phyloP scores from a whole-genome alignment of 75 land plant genomes.

The Pinus tabuliformis region DNA sequence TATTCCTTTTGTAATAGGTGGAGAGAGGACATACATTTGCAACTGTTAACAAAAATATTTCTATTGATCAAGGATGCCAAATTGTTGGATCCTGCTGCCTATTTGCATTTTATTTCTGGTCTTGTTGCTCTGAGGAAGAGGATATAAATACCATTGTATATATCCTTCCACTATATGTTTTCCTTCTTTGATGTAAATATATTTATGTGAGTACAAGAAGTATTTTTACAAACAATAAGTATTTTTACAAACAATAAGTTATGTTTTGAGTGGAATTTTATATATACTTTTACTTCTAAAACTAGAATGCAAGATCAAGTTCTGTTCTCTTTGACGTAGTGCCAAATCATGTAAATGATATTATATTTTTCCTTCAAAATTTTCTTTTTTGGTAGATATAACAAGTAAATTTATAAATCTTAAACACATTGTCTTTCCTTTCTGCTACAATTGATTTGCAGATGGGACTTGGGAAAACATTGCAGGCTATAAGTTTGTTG shows the following conservation, averaged over 20 bases:
- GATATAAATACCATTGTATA: too few relatives aligned
- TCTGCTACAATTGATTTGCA: constrained; percentile 15
- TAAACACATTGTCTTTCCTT: neutral
- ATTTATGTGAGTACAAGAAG: too few relatives aligned
- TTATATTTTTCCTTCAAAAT: neutral
- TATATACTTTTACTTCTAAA: neutral
- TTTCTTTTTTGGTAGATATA: neutral
- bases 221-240: neutral
- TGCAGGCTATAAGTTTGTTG: constrained; percentile 78
- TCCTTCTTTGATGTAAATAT: too few relatives aligned
- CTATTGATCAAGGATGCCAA: too few relatives aligned
- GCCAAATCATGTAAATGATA: neutral
- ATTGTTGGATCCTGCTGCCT: too few relatives aligned
- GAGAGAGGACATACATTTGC: too few relatives aligned
- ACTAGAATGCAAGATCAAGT: neutral
- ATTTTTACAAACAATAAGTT: neutral
- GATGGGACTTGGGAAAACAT: constrained; percentile 97
- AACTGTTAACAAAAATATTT: too few relatives aligned
- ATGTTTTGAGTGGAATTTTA: neutral
- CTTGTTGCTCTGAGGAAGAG: too few relatives aligned
- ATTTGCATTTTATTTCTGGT: too few relatives aligned
- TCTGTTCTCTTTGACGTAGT: neutral
- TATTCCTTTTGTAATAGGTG: too few relatives aligned
- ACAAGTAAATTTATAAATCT: too few relatives aligned
- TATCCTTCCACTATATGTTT: too few relatives aligned